These are phyloP conservation scores for Kodamaea hsintzibuensis DNA, from an alignment of 805 yeast genomes.

Conservation along the genomic window DNA sequence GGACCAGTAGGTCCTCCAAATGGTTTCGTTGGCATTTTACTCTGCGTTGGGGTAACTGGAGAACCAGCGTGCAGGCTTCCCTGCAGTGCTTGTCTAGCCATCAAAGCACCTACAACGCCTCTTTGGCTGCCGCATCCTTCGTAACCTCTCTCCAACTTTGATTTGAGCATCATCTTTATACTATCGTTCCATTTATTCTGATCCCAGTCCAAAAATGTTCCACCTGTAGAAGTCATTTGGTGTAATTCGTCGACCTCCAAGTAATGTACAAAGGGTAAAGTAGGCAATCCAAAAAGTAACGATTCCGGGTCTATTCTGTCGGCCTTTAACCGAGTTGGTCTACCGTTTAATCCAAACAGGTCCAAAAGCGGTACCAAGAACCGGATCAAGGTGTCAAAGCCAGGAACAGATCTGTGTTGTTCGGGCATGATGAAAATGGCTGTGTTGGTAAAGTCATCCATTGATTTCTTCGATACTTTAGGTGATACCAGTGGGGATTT, in stretches of 20 bases:
- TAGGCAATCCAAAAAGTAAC: conserved; percentile 45
- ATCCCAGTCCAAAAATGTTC: conserved; percentile 39
- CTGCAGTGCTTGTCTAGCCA: conserved; percentile 8
- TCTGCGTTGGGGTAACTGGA: conserved; percentile 4
- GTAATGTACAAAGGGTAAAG: conserved; percentile 46
- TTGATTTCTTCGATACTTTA: conserved; percentile 32
- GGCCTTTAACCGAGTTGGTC: conserved; percentile 45
- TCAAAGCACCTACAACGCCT: conserved; percentile 41
- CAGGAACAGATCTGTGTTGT: conserved; percentile 47
- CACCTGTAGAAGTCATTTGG: conserved; percentile 19
- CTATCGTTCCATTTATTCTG: conserved; percentile 34
- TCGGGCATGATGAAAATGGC: conserved; percentile 47
- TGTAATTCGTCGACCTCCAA: conserved; percentile 34
- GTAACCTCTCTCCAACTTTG: conserved; percentile 50
- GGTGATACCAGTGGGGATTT: conserved; percentile 38
- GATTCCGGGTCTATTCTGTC: conserved; percentile 43
- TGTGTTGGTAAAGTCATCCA: conserved; percentile 40
- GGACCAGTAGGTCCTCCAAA: neutral
- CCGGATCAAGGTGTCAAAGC: conserved; percentile 49
- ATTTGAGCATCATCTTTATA: conserved; percentile 31
- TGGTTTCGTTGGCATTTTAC: neutral
- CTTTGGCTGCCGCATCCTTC: conserved; percentile 75
- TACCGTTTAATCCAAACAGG: conserved; percentile 46
- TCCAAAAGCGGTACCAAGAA: conserved; percentile 43
- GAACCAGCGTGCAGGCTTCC: conserved; percentile 5